Evolutionary conservation across 768 basidiomycete genomes (phyloP).

Genomic region (Candolleomyces eurysporus): DNA sequence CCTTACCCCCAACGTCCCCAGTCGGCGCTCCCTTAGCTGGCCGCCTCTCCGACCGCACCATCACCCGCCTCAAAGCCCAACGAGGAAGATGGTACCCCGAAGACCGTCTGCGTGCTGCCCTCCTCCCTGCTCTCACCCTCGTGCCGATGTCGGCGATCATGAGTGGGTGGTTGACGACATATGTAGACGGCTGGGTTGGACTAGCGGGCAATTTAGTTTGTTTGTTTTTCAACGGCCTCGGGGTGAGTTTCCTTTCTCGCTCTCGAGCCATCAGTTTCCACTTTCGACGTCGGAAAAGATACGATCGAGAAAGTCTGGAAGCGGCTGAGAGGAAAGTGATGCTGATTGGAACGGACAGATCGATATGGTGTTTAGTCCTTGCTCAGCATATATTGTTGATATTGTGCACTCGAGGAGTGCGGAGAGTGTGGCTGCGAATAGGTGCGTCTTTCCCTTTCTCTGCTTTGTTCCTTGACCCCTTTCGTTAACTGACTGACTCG

Average conservation of each 20-base stretch:
- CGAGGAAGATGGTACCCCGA: constrained; percentile 64
- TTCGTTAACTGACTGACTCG: no score
- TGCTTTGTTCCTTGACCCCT: not conserved
- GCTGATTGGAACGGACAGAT: constrained; percentile 35
- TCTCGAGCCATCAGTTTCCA: no score
- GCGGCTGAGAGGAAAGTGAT: no score
- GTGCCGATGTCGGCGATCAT: constrained; percentile 51
- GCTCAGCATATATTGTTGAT: constrained; percentile 58
- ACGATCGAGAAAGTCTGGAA: no score
- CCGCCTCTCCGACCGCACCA: constrained; percentile 51
- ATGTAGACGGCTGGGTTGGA: constrained; percentile 48
- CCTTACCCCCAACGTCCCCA: constrained; percentile 16
- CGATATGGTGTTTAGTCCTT: constrained; percentile 54
- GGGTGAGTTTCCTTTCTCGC: constrained; percentile 38
- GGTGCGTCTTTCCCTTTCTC: constrained; percentile 31
- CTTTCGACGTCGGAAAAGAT: no score
- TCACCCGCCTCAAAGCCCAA: constrained; percentile 44
- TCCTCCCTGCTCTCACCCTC: constrained; percentile 45
- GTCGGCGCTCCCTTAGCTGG: constrained; percentile 64
- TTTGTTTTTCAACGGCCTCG: constrained; percentile 65
- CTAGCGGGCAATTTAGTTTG: constrained; percentile 50
- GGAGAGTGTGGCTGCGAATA: constrained; percentile 56
- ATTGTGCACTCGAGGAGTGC: constrained; percentile 59
- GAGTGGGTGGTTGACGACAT: constrained; percentile 50
- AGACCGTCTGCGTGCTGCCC: constrained; percentile 57